Conservation (phyloP, 148 eudicot genomes). For the Fagopyrum homotropicum region DNA sequence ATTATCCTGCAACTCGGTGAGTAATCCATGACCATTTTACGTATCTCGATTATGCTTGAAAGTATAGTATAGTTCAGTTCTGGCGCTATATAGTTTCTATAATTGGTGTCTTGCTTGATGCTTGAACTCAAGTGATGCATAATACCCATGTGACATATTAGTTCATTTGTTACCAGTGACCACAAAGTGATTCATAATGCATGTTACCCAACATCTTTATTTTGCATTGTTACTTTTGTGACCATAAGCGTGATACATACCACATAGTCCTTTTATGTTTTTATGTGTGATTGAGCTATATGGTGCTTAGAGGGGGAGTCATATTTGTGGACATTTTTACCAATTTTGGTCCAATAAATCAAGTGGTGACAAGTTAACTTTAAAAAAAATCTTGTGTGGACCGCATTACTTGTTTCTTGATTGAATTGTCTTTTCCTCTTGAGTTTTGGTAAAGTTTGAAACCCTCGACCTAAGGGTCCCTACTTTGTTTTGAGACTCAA, state of each 20-base stretch:
- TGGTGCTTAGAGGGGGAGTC: not conserved
- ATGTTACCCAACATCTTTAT: not conserved
- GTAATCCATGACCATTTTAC: too few relatives aligned
- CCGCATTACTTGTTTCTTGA: not conserved
- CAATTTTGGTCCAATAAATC: not conserved
- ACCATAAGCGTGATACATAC: not conserved
- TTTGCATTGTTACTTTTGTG: not conserved
- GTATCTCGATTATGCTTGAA: too few relatives aligned
- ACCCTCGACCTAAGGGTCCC: too few relatives aligned
- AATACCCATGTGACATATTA: not conserved
- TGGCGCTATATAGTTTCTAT: not conserved
- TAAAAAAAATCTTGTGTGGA: not conserved
- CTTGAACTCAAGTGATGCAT: not conserved
- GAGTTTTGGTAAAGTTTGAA: too few relatives aligned
- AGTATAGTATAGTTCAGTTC: not conserved
- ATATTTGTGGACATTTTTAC: not conserved
- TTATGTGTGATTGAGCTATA: not conserved
- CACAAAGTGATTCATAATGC: slow-evolving; percentile 3
- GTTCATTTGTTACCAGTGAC: not conserved
- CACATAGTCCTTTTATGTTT: not conserved
- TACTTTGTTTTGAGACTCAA: too few relatives aligned
- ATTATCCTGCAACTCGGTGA: too few relatives aligned
- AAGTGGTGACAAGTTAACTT: not conserved
- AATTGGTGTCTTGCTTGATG: not conserved
- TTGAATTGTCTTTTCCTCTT: not conserved